Base-by-base conservation (phyloP, 768 basidiomycete genomes). In the Mycena filopes region DNA sequence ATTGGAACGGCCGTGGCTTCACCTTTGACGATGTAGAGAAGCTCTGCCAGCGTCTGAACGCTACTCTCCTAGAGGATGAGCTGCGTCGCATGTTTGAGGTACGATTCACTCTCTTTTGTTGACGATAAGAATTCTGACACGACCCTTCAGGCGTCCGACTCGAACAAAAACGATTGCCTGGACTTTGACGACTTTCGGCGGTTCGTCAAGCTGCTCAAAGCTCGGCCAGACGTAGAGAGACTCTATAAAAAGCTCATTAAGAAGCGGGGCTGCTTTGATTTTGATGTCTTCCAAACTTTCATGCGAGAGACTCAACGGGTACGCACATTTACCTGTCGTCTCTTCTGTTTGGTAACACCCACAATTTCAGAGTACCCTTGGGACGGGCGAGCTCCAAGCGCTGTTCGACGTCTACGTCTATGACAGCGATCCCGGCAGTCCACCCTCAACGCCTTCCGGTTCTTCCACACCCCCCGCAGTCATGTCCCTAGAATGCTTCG, bases 121-220 rank as follows among this genome's bases (percentile, higher is more conserved):
- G 25, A 11, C 21, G 36, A 50, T 59, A 36, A 62, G 31, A 9
- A 45, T 28, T 23, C 26, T 60, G 29, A 67, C 45, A 18, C 31
- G 4, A 26, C 5, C 36, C 53, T 54, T 4, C 69, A 94, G 93
- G 82, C 84, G 78, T 88, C 90, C 11, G 93, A 95, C 75, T 74
- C 77, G 3, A 75, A 83, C 53, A 76, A 78, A 2, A 81, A 81
- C 1, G 86, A 85, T 0, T 87, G 84, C 66, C 86, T 98, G 33
- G 88, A 94, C 74, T 95, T 95, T 71, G 66, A 81, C 1, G 90
- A 89, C 60, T 98, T 97, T 75, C 90, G 92, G 68, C 81, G 79
- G 15, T 95, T 99, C 65, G 91, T 96, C 67, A 92, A 90, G 72
- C 75, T 88, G 33, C 84, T 98, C 60, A 96, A 95, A 74, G 82